Base-by-base conservation (phyloP, 345 rosid genomes). In the Erucastrum elatum region DNA sequence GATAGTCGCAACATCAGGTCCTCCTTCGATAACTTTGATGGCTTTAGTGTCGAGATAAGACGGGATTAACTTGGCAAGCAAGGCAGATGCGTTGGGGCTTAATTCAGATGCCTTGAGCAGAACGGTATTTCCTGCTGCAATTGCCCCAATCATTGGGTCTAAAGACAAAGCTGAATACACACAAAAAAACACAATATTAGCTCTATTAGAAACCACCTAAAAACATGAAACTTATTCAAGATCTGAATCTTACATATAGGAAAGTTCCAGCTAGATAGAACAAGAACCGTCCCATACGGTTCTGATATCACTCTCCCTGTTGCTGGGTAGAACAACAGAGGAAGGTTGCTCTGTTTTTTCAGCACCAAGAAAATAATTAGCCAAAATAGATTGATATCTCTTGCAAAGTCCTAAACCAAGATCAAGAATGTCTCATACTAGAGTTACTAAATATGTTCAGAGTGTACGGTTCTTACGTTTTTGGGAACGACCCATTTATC, bases 81-180 rank as follows among this genome's bases (percentile, higher is more conserved):
- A 88, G 39, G 88, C 87, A 35, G 89, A 85, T 76, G 87, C 87
- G 4, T 82, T 82, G 13, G 92, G 91, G 10, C 97, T 86, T 34
- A 90, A 12, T 31, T 94, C 97, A 46, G 97, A 90, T 31, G 97
- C 86, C 82, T 94, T 94, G 44, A 94, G 77, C n/a, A 88, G 33
- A 64, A 83, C 97, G 4, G 97, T 68, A 82, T 94, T 94, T 60
- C 97, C 98, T 15, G 97, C 97, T 53, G 95, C 82, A 71, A 92
- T 87, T 78, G 98, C 98, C 71, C 94, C 98, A 51, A 94, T 85
- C 68, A 94, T 8, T 16, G 98, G 97, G 53, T 94, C 98, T 79
- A 92, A 63, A 41, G 87, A 35, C 78, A 94, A 72, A 7, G 90
- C 98, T 94, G 86, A 82, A 76, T 35, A 72, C 82, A 81, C 44